Evolutionary conservation across 2,329 filamentous ascomycete species (phyloP).

Genomic region (Hypoxylon sp.): DNA sequence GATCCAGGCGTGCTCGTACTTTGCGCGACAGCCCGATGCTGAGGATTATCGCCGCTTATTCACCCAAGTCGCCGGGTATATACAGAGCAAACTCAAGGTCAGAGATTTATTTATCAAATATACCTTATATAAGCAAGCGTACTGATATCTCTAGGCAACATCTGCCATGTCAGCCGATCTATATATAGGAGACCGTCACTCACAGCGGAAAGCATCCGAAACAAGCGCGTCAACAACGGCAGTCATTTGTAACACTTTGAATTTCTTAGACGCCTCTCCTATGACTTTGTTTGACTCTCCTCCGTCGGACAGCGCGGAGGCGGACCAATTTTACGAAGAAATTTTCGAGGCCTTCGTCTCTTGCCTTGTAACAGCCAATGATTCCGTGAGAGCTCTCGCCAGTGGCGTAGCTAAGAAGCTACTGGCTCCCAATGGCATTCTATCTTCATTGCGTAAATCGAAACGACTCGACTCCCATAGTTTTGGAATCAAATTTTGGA

Average conservation of each 20-base stretch:
- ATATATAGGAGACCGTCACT: slow-evolving; percentile 58
- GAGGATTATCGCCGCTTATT: slow-evolving; percentile 70
- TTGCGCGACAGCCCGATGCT: slow-evolving; percentile 67
- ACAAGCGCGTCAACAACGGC: slow-evolving; percentile 56
- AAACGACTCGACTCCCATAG: slow-evolving; percentile 56
- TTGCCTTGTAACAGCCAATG: slow-evolving; percentile 68
- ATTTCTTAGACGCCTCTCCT: slow-evolving; percentile 70
- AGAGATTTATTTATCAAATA: slow-evolving; percentile 38
- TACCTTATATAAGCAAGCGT: slow-evolving; percentile 7
- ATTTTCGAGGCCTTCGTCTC: slow-evolving; percentile 68
- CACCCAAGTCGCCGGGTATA: slow-evolving; percentile 67
- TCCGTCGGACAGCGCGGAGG: slow-evolving; percentile 55
- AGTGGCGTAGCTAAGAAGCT: slow-evolving; percentile 64
- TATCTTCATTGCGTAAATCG: slow-evolving; percentile 56
- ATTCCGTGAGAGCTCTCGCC: slow-evolving; percentile 64
- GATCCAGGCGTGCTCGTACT: slow-evolving; percentile 74
- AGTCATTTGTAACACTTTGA: slow-evolving; percentile 68
- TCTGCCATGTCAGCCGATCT: slow-evolving; percentile 58
- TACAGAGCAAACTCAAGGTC: slow-evolving; percentile 71
- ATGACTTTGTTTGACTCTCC: slow-evolving; percentile 62
- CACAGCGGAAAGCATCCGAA: slow-evolving; percentile 60
- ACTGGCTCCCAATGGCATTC: slow-evolving; percentile 58
- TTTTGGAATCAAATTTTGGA: slow-evolving; percentile 66
- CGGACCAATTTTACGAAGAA: slow-evolving; percentile 59
- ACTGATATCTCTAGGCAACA: slow-evolving; percentile 55